Conservation (phyloP, 768 basidiomycete genomes). For the Tubosaeta sp. region DNA sequence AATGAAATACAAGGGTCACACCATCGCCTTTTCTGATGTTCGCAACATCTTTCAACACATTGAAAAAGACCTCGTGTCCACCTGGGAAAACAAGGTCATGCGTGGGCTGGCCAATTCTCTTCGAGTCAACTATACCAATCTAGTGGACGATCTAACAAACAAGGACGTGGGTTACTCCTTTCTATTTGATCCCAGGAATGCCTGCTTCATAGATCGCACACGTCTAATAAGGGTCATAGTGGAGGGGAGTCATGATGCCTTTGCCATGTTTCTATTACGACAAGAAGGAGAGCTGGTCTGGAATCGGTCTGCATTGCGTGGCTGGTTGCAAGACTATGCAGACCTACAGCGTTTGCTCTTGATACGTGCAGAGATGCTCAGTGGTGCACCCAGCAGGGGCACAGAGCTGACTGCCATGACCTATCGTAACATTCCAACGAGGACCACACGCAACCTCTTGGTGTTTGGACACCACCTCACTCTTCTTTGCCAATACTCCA, state of each 20-base stretch:
- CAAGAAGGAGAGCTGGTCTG: neutral
- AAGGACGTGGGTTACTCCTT: constrained; percentile 1
- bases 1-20: constrained; percentile 1
- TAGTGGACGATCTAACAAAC: constrained; percentile 21
- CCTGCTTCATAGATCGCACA: neutral
- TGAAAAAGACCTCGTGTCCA: neutral
- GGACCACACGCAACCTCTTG: neutral
- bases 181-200: neutral
- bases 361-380: constrained; percentile 2
- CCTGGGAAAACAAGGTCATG: constrained; percentile 16
- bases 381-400: constrained; percentile 15
- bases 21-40: neutral
- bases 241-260: accelerated
- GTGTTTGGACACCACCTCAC: neutral
- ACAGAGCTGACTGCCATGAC: neutral
- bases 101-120: constrained; percentile 2
- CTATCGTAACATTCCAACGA: neutral
- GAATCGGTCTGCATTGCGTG: neutral
- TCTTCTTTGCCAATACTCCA: neutral
- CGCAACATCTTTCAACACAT: neutral
- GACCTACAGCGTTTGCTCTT: constrained; percentile 4
- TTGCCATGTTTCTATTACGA: neutral
- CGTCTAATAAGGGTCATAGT: neutral
- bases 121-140: neutral
- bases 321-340: constrained; percentile 10